Base-by-base conservation (phyloP, 2,329 filamentous ascomycete genomes). In the Diaporthe citri region DNA sequence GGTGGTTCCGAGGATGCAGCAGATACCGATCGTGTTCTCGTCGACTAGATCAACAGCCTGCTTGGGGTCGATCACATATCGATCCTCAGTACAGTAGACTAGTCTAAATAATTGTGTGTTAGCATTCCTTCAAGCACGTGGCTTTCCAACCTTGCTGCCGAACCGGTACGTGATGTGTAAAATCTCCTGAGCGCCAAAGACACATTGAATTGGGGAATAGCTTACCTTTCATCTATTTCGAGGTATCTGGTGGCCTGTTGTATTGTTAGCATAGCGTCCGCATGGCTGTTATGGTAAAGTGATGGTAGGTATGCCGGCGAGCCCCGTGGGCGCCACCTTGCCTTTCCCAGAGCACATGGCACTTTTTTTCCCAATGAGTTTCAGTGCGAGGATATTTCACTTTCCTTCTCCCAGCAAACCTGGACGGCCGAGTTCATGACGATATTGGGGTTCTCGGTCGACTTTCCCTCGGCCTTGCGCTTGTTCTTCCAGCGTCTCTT, bases 401-500 rank as follows among this genome's bases (percentile, higher is more conserved):
- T 55, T 31, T 13, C 52, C 87, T 98, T 98, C 84, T 98, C 95
- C 96, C 96, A 98, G 88, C 95, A 98, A 55, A 98, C 96, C 86
- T 98, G 96, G 2, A 98, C 96, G 43, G 96, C 96, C 36, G 94
- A 95, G 80, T 94, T 97, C 96, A 98, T 98, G 87, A 98, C 87
- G 76, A 98, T 93, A 85, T 98, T 98, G 73, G 96, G 96, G 59
- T 90, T 90, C 77, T 95, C 94, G 76, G 84, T 90, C 72, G 95
- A 90, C 87, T 97, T 97, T 76, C 95, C 96, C 79, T 91, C 94
- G 6, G 94, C 95, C 82, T 93, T 90, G 79, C 95, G 93, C 86
- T 92, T 93, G 84, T 97, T 95, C 87, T 94, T 93, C 96, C 96
- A 98, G 80, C 93, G 91, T 87, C 93, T 95, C 90, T 98, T 98